phyloP scores from a whole-genome alignment of 2,329 filamentous ascomycete species.

The Hymenotorrendiella dingleyae region DNA sequence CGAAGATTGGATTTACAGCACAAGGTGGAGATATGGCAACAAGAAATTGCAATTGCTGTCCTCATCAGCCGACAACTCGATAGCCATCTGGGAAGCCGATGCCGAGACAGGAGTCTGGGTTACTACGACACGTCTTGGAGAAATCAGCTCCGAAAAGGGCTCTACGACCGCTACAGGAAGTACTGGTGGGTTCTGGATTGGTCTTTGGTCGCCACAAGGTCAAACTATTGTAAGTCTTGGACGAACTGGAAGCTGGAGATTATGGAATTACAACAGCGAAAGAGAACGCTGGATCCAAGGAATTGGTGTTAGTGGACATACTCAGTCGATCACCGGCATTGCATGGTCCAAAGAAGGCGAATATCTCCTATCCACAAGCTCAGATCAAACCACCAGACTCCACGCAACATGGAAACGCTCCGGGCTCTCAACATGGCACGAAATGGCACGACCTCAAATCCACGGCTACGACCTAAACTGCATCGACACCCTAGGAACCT shows the following conservation, averaged over 20 bases:
- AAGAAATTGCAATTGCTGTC: slow-evolving; percentile 68
- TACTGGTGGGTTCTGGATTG: slow-evolving; percentile 93
- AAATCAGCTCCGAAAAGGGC: slow-evolving; percentile 91
- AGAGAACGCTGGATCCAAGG: slow-evolving; percentile 69
- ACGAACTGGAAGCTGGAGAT: slow-evolving; percentile 86
- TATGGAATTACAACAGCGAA: slow-evolving; percentile 63
- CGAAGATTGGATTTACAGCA: slow-evolving; percentile 97
- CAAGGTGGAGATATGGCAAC: slow-evolving; percentile 36
- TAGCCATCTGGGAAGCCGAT: slow-evolving; percentile 90
- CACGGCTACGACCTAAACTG: slow-evolving; percentile 98
- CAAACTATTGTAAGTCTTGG: slow-evolving; percentile 73
- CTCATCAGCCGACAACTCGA: slow-evolving; percentile 89
- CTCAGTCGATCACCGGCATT: slow-evolving; percentile 72
- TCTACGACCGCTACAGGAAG: slow-evolving; percentile 95
- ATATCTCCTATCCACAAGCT: slow-evolving; percentile 82
- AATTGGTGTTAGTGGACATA: slow-evolving; percentile 78
- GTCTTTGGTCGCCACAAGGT: slow-evolving; percentile 80
- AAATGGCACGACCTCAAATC: slow-evolving; percentile 92
- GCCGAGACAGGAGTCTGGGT: slow-evolving; percentile 83
- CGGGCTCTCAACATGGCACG: slow-evolving; percentile 69
- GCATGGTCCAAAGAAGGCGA: slow-evolving; percentile 77
- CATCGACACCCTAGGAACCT: slow-evolving; percentile 66
- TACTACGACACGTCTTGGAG: slow-evolving; percentile 76
- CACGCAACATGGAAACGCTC: slow-evolving; percentile 69
- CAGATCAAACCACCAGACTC: slow-evolving; percentile 87